These are phyloP conservation scores for Sporothrix pseudoabietina DNA, from an alignment of 2,329 filamentous ascomycete species.

Conservation along the genomic window DNA sequence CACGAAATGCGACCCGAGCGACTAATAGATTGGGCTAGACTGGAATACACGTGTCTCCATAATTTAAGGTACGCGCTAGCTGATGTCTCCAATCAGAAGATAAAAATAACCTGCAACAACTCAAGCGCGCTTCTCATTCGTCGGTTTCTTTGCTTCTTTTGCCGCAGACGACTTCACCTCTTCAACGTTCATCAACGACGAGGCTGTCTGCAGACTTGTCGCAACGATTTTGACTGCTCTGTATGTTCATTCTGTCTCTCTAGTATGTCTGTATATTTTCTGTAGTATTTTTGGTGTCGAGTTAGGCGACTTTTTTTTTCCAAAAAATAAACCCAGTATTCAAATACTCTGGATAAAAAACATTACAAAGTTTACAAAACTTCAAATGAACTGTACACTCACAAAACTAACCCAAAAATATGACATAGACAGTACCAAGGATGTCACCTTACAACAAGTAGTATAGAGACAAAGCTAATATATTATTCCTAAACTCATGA, in stretches of 20 bases:
- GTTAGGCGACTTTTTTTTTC: not conserved
- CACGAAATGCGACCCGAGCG: constrained; percentile 3
- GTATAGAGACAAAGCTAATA: too few relatives aligned
- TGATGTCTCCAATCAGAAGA: constrained; percentile 19
- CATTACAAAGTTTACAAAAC: not conserved
- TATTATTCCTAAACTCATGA: too few relatives aligned
- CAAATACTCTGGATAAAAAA: not conserved
- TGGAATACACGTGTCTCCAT: not conserved
- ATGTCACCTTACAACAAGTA: too few relatives aligned
- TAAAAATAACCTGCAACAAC: constrained; percentile 20
- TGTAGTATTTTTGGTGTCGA: not conserved
- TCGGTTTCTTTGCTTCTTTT: not conserved
- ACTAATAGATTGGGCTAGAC: not conserved
- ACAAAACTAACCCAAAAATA: not conserved
- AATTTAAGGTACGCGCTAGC: constrained; percentile 19
- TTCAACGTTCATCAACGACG: not conserved
- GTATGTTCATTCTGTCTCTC: too few relatives aligned
- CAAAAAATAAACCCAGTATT: not conserved
- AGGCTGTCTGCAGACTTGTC: not conserved
- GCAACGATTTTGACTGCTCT: not conserved
- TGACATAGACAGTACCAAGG: too few relatives aligned
- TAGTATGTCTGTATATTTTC: not conserved
- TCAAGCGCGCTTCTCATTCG: constrained; percentile 1
- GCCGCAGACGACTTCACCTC: not conserved
- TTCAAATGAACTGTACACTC: too few relatives aligned